Percentiles rank a stretch among this genome's conserved stretches.
Conservation (phyloP, 768 basidiomycete species). For the Amanita subjunquillea region DNA sequence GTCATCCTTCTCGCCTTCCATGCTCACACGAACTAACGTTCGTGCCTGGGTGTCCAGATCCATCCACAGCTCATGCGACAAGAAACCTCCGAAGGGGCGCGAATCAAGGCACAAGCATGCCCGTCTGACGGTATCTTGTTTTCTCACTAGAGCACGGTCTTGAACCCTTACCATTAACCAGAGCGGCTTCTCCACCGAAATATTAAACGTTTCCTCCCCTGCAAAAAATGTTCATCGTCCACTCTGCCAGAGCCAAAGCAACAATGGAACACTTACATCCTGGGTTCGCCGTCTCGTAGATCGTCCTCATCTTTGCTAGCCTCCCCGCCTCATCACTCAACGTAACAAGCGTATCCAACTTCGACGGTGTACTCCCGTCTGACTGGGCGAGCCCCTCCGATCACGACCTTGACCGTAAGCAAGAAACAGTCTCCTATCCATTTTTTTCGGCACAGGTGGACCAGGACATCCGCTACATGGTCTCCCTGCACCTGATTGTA, state of each 20-base stretch:
- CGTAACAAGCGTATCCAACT: conserved; percentile 86
- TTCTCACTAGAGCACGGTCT: conserved; percentile 82
- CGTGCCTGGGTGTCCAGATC: conserved; percentile 82
- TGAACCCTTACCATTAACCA: conserved; percentile 97
- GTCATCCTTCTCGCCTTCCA: conserved; percentile 99
- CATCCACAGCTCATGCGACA: conserved; percentile 87
- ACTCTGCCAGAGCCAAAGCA: neutral
- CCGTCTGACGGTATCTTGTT: conserved; percentile 87
- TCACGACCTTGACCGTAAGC: conserved; percentile 88
- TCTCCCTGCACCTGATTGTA: conserved; percentile 90
- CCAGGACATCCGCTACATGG: conserved; percentile 59
- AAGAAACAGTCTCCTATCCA: conserved; percentile 50
- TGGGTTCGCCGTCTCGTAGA: conserved; percentile 86
- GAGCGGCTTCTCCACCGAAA: conserved; percentile 85
- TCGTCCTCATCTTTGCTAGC: conserved; percentile 89
- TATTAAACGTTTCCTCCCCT: conserved; percentile 98
- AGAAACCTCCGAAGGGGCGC: conserved; percentile 74
- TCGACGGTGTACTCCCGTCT: conserved; percentile 69
- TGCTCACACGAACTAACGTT: conserved; percentile 80
- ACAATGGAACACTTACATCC: conserved; percentile 51
- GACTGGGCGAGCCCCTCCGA: conserved; percentile 74
- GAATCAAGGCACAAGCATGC: conserved; percentile 92
- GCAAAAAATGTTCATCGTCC: conserved; percentile 7
- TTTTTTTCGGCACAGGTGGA: conserved; percentile 65
- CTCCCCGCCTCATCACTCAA: conserved; percentile 90